These are phyloP conservation scores for Isabelozyma heimii DNA, from an alignment of 805 yeast species.

Conservation along the genomic window DNA sequence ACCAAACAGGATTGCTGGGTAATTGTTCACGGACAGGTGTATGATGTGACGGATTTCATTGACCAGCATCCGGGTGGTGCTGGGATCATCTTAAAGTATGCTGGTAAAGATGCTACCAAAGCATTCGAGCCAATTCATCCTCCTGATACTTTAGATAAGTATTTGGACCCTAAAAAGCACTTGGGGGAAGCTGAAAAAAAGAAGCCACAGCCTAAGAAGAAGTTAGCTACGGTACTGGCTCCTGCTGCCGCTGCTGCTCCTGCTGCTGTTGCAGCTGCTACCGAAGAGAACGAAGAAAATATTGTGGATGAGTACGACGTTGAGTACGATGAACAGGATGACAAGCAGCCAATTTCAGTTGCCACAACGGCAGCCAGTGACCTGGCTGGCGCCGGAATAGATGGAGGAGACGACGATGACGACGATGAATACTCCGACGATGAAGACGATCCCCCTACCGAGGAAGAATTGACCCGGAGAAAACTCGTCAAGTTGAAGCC, in stretches of 20 bases:
- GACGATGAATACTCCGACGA: constrained; percentile 36
- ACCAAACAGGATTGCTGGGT: constrained; percentile 75
- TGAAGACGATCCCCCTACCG: constrained; percentile 34
- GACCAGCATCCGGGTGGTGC: constrained; percentile 64
- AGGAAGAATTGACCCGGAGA: constrained; percentile 23
- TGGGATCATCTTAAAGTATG: constrained; percentile 49
- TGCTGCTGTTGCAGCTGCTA: not conserved
- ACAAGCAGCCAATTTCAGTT: constrained; percentile 21
- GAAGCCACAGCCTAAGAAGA: constrained; percentile 5
- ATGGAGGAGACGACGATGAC: constrained; percentile 17
- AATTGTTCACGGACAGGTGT: constrained; percentile 72
- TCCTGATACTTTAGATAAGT: constrained; percentile 73
- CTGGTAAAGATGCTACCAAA: constrained; percentile 63
- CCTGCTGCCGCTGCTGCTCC: constrained; percentile 1
- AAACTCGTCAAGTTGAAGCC: constrained; percentile 51
- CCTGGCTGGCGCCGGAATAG: constrained; percentile 4
- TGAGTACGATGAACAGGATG: constrained; percentile 43
- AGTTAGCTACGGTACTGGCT: constrained; percentile 1
- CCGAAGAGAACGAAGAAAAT: not conserved
- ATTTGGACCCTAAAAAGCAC: constrained; percentile 46
- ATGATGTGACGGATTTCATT: constrained; percentile 67
- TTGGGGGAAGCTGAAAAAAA: constrained; percentile 30
- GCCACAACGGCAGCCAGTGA: constrained; percentile 1
- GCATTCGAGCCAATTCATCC: constrained; percentile 91
- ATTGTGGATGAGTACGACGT: constrained; percentile 37